phyloP scores from a whole-genome alignment of 2,329 filamentous ascomycete species.

The Colletotrichum eleusines region DNA sequence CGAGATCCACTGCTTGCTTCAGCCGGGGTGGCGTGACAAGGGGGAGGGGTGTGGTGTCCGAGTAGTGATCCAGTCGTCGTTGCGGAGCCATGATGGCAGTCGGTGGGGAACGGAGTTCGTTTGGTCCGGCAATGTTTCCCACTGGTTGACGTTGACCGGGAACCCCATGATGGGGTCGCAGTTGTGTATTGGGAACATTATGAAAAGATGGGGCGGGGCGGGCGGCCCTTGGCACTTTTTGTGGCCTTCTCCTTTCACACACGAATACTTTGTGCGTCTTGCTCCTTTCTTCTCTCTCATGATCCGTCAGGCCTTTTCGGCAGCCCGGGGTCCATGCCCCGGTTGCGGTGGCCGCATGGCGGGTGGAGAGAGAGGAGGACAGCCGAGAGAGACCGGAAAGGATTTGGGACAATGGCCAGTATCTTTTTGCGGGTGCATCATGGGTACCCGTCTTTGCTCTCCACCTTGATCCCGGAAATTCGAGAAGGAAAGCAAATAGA shows the following conservation, averaged over 20 bases:
- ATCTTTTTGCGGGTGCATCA: conserved; percentile 2
- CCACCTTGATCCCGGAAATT: conserved; percentile 1
- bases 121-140: conserved; percentile 35
- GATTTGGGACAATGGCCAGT: conserved; percentile 2
- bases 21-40: conserved; percentile 10
- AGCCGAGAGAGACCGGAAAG: neutral
- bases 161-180: conserved; percentile 2
- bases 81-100: neutral
- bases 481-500: conserved; percentile 7
- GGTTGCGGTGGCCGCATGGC: conserved; percentile 23
- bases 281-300: neutral
- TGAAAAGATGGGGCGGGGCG: conserved; percentile 1
- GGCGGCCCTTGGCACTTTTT: neutral
- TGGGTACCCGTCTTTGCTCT: neutral
- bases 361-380: conserved; percentile 16
- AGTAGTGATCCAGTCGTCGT: conserved; percentile 14
- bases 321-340: conserved; percentile 33
- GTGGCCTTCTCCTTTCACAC: neutral
- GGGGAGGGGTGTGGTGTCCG: neutral
- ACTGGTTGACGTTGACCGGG: conserved; percentile 27
- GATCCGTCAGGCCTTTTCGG: conserved; percentile 18
- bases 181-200: neutral
- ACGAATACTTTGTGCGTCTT: neutral
- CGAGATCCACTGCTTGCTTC: conserved; percentile 33
- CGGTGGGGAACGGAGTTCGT: conserved; percentile 12